Evolutionary conservation across 1,284 basidiomycete species (phyloP), one percentile per base, ranked within the genome.

Genomic region (Malassezia pachydermatis): DNA sequence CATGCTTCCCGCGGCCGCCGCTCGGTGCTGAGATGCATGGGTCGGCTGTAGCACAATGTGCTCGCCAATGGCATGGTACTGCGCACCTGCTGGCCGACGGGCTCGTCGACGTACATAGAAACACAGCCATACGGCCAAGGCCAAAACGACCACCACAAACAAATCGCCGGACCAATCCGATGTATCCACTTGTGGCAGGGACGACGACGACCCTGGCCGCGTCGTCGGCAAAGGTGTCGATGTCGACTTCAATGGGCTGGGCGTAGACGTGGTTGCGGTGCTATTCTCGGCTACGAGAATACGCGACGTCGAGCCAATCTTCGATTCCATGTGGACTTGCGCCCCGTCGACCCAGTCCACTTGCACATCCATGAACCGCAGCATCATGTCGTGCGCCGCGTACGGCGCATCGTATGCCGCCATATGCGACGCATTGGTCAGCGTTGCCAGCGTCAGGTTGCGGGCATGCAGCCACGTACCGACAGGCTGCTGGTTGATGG

Each of bases 301-400:
- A 4, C 3, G 38, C 25, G 27, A 45, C 45, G 25, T 34, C 23
- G 36, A 30, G 24, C 11, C 50, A 28, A 20, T 2, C 19, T 17
- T 17, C 14, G 23, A 13, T 9, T 8, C 13, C 19, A n/a, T 5
- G 16, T 37, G 14, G 9, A 41, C 32, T 19, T 7, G 27, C 16
- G 27, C 41, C 6, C 45, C 30, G 32, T 46, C 27, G 9, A 48
- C 45, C 5, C 9, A 13, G 11, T n/a, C 58, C 62, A 90, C 84
- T 74, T 96, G 84, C 48, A 90, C 81, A 11, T 48, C 60, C 63
- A 70, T 64, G 44, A 64, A 70, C 19, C 66, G 55, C 4, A 70
- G 80, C 65, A 98, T 92, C 94, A 98, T 96, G 73, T 98, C 92
- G 73, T 96, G 89, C 4, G 88, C 78, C 25, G 84, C 81, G 48